Percentiles rank a stretch among this genome's conserved stretches.
phyloP scores from a whole-genome alignment of 768 basidiomycete genomes.

The Lentinula boryana region DNA sequence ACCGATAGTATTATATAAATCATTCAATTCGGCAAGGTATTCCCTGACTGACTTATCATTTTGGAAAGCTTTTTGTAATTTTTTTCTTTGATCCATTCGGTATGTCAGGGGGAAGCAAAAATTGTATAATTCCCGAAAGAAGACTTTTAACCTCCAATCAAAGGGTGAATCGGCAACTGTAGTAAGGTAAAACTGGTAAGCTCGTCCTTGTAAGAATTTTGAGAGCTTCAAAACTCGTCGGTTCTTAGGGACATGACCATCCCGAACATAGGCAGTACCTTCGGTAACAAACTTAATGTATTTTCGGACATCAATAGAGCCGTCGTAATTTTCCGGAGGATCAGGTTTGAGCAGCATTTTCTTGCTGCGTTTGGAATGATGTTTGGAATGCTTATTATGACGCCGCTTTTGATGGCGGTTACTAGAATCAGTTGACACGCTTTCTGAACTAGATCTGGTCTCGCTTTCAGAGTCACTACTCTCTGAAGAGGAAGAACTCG shows the following conservation, averaged over 20 bases:
- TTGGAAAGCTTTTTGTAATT: conserved; percentile 5
- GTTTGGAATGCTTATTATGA: too few relatives aligned
- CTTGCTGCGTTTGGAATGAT: too few relatives aligned
- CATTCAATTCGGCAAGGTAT: conserved; percentile 26
- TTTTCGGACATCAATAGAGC: neutral
- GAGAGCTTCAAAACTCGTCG: neutral
- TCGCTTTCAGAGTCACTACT: too few relatives aligned
- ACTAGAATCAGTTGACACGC: too few relatives aligned
- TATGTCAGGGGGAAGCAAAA: conserved; percentile 9
- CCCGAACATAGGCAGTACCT: conserved; percentile 2
- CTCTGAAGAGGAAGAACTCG: too few relatives aligned
- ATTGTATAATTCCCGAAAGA: conserved; percentile 1
- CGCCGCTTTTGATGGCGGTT: too few relatives aligned
- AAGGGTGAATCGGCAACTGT: conserved; percentile 1
- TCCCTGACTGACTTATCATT: conserved; percentile 20
- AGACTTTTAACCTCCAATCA: neutral
- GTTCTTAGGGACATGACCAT: conserved; percentile 3
- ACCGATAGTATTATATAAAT: conserved; percentile 1
- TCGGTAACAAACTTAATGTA: conserved; percentile 3
- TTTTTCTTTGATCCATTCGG: conserved; percentile 17
- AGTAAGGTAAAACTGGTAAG: neutral
- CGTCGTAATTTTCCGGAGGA: conserved; percentile 2
- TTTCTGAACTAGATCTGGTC: too few relatives aligned
- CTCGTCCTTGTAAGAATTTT: neutral
- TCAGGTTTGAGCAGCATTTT: neutral